Evolutionary conservation across 176 grass and related monocot genomes (phyloP).

Genomic region (Oryza australiensis): DNA sequence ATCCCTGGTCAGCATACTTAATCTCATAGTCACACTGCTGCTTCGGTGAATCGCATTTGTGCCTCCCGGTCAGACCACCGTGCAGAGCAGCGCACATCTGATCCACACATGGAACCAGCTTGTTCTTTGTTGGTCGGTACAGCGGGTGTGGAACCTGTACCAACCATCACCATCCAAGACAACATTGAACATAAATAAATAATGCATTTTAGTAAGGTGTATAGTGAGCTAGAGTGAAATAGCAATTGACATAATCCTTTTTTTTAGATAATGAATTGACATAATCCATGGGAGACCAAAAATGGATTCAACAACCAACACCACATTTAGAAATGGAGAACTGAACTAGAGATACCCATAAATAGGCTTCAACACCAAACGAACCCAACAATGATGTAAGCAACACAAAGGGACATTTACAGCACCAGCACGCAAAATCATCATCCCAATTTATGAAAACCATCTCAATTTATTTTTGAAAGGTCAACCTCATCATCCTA

Average conservation of each 20-base stretch:
- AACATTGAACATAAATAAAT: slow-evolving; percentile 7
- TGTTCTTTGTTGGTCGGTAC: slow-evolving; percentile 74
- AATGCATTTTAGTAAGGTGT: not conserved
- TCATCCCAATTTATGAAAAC: too few relatives aligned
- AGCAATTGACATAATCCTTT: not conserved
- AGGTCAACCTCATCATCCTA: not conserved
- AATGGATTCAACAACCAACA: not conserved
- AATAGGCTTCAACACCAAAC: slow-evolving; percentile 1
- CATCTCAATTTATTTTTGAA: not conserved
- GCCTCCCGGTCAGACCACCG: not conserved
- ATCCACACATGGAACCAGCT: slow-evolving; percentile 67
- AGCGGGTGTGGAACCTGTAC: slow-evolving; percentile 80
- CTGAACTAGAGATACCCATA: not conserved
- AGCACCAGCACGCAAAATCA: not conserved
- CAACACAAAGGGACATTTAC: not conserved
- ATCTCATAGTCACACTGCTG: slow-evolving; percentile 87
- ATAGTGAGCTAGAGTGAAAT: not conserved
- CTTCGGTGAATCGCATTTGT: slow-evolving; percentile 40
- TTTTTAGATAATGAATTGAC: too few relatives aligned
- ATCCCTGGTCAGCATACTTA: slow-evolving; percentile 77
- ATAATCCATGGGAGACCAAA: not conserved
- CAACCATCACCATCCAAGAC: not conserved
- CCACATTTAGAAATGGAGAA: slow-evolving; percentile 5
- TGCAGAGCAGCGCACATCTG: slow-evolving; percentile 61
- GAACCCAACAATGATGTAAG: not conserved